Percentiles rank a stretch among this genome's conserved stretches.
Evolutionary conservation across 192 early-diverging fungal genomes (phyloP).

Genomic region (Chytriomyces sp.): DNA sequence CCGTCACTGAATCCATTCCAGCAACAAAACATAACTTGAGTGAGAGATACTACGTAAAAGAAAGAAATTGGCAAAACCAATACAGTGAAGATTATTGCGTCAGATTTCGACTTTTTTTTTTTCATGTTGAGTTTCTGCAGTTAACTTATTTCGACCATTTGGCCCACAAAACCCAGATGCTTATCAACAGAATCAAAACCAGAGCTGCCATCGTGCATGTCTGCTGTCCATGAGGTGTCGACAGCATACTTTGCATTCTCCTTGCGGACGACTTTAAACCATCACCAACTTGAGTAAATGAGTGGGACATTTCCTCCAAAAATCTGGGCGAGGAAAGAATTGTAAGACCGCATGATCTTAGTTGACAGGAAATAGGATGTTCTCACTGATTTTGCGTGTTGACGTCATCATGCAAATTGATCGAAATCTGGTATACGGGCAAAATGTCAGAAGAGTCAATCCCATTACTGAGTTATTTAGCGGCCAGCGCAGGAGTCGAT

Average conservation of each 20-base stretch:
- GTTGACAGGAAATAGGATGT: not conserved
- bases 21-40: too few relatives aligned
- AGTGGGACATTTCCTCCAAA: conserved; percentile 22
- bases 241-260: conserved; percentile 19
- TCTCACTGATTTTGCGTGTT: conserved; percentile 27
- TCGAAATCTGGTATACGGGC: conserved; percentile 25
- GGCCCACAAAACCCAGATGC: conserved; percentile 21
- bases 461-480: too few relatives aligned
- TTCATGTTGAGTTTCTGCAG: too few relatives aligned
- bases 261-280: conserved; percentile 25
- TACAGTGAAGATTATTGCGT: too few relatives aligned
- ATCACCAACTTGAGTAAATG: conserved; percentile 26
- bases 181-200: conserved; percentile 22
- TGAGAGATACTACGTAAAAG: too few relatives aligned
- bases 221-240: conserved; percentile 29
- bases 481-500: too few relatives aligned
- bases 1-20: not conserved
- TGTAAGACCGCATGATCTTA: not conserved
- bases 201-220: conserved; percentile 27
- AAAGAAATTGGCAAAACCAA: too few relatives aligned
- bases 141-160: conserved; percentile 30
- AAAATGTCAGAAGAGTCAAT: not conserved
- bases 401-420: conserved; percentile 28
- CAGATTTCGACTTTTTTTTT: too few relatives aligned
- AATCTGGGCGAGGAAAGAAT: not conserved